phyloP scores from a whole-genome alignment of 2,329 filamentous ascomycete genomes.

The Colletotrichum sojae region DNA sequence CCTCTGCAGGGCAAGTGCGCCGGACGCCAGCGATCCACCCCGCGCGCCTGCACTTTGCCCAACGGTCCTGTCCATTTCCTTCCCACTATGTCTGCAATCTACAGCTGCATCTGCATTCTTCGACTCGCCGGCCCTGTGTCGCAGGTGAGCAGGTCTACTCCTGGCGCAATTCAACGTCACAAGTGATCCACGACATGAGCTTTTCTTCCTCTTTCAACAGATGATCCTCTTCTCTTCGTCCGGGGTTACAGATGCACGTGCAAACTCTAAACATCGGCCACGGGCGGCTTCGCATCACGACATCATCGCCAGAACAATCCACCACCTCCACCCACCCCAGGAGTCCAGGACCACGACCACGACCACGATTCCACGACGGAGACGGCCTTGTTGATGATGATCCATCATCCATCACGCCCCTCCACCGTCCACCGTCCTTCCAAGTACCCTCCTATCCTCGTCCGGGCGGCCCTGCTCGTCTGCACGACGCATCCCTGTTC shows the following conservation, averaged over 20 bases:
- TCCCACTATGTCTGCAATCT: not conserved
- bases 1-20: too few relatives aligned
- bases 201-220: not conserved
- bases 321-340: constrained; percentile 5
- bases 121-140: constrained; percentile 9
- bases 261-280: constrained; percentile 28
- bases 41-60: too few relatives aligned
- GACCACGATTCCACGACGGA: not conserved
- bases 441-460: not conserved
- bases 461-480: constrained; percentile 7
- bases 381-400: not conserved
- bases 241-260: constrained; percentile 16
- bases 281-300: not conserved
- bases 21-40: too few relatives aligned
- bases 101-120: not conserved
- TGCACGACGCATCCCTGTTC: constrained; percentile 20
- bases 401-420: constrained; percentile 3
- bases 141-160: constrained; percentile 35
- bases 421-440: not conserved
- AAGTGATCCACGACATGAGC: constrained; percentile 31
- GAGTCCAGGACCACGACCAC: not conserved
- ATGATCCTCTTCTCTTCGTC: not conserved
- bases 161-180: constrained; percentile 26
- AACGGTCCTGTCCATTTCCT: too few relatives aligned
- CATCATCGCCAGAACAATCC: not conserved